These are phyloP conservation scores for Helicocarpus griseus DNA, from an alignment of 2,329 filamentous ascomycete species.

Conservation along the genomic window DNA sequence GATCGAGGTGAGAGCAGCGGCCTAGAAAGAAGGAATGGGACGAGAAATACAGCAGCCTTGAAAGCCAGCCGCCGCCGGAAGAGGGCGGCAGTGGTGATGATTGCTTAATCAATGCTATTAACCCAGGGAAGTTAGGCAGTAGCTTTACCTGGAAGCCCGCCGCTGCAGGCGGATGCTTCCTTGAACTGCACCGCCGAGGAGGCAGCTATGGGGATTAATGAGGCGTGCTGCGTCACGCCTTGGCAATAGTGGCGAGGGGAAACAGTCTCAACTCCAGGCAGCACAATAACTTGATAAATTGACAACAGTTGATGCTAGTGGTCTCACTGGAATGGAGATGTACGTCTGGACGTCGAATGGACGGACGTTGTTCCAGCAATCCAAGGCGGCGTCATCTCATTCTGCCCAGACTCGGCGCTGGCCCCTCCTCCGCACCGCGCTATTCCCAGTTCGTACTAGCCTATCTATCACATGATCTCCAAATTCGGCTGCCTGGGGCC, in stretches of 20 bases:
- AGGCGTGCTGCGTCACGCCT: neutral
- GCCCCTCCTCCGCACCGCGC: neutral
- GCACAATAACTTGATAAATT: neutral
- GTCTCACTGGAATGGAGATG: neutral
- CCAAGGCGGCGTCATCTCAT: neutral
- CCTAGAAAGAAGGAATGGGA: neutral
- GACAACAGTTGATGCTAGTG: too few species aligned
- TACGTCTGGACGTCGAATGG: neutral
- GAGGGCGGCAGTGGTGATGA: neutral
- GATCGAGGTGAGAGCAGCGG: neutral
- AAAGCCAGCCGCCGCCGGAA: neutral
- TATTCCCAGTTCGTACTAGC: neutral
- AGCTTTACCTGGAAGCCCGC: neutral
- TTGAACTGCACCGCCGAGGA: neutral
- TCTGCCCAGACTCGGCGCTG: neutral
- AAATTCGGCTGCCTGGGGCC: neutral
- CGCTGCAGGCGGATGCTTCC: too few species aligned
- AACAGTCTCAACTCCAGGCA: neutral
- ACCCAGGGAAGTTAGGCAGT: slow-evolving; percentile 3
- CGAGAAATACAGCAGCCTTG: neutral
- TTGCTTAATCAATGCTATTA: too few species aligned
- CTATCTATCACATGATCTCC: neutral
- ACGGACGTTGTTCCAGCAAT: neutral
- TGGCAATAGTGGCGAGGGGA: neutral
- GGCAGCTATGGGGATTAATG: neutral